These are phyloP conservation scores for Solioccasus polychromus DNA, from an alignment of 768 basidiomycete genomes.

Conservation along the genomic window DNA sequence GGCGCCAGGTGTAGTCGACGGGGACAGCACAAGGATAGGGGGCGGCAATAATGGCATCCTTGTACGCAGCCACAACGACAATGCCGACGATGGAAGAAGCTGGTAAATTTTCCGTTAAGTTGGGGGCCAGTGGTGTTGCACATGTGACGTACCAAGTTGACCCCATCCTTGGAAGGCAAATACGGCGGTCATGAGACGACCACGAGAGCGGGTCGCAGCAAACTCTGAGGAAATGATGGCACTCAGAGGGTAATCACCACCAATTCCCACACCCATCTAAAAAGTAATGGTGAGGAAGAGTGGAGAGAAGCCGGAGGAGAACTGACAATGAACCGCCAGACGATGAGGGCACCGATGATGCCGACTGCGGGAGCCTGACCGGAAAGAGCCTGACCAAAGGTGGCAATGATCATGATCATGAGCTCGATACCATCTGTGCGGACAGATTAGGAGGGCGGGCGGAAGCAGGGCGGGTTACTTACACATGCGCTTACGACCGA, in stretches of 20 bases:
- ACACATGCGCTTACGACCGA: conserved; percentile 84
- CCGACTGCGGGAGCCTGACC: conserved; percentile 63
- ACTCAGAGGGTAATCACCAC: conserved; percentile 84
- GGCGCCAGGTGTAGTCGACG: conserved; percentile 81
- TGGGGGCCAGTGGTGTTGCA: too few species aligned
- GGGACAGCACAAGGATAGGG: conserved; percentile 37
- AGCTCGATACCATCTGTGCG: conserved; percentile 57
- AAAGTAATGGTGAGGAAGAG: neutral
- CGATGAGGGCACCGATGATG: conserved; percentile 73
- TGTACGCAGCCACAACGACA: conserved; percentile 67
- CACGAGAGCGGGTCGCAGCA: conserved; percentile 70
- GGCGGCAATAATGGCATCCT: conserved; percentile 49
- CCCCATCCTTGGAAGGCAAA: conserved; percentile 90
- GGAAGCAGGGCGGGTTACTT: conserved; percentile 26
- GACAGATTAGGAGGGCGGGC: neutral
- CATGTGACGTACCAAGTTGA: conserved; percentile 65
- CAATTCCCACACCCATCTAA: conserved; percentile 79
- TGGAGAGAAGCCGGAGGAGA: too few species aligned
- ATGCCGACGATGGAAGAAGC: conserved; percentile 66
- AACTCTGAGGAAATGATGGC: conserved; percentile 91
- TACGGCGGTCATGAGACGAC: conserved; percentile 86
- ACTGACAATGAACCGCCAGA: conserved; percentile 77
- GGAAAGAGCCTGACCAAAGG: conserved; percentile 76
- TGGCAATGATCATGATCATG: conserved; percentile 78
- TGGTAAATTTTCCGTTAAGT: conserved; percentile 27